Base-by-base conservation (phyloP, 2,329 filamentous ascomycete species). In the Pseudogymnoascus pannorum region DNA sequence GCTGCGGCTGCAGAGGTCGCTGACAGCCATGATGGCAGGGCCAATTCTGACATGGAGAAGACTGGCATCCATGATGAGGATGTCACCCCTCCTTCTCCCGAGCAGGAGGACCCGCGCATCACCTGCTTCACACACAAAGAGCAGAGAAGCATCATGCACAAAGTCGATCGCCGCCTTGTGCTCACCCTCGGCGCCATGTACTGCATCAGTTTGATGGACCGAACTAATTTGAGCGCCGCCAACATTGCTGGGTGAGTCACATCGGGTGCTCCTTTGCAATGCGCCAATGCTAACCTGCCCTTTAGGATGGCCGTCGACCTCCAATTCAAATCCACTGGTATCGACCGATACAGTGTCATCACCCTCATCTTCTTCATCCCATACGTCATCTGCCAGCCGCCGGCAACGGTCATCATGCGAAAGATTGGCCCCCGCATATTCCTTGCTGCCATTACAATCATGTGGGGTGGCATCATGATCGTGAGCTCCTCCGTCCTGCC, bases 311-410 rank as follows among this genome's bases (percentile, higher is more conserved):
- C 12, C 31, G 2, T 4, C 5, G 57, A 58, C 22, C 57, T 58
- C 31, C 6, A 26, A 58, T 60, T 60, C 22, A 16, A 12, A 36
- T 3, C 18, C n/a, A 6, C 29, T 24, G 57, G 57, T 2, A 29
- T 58, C 24, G 57, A 58, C 36, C 9, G 57, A 24, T 70, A 76
- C 68, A 79, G 83, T n/a, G 81, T 91, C 68, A 80, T 87, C 61
- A 87, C 87, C 3, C 77, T 91, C 35, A 78, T 90, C 68, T 91
- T 91, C 76, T 91, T 91, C 77, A 79, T 89, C 66, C 82, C 87
- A 1, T 92, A 91, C 71, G 81, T 87, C 64, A 59, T 89, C 58
- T 87, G 90, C 64, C 87, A 92, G 69, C 84, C 87, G 0, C 87
- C 87, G 0, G 87, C 87, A 2, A 91, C 88, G 0, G 75, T 91